Conservation (phyloP, 139 green algal genomes). For the Monoraphidium neglectum region DNA sequence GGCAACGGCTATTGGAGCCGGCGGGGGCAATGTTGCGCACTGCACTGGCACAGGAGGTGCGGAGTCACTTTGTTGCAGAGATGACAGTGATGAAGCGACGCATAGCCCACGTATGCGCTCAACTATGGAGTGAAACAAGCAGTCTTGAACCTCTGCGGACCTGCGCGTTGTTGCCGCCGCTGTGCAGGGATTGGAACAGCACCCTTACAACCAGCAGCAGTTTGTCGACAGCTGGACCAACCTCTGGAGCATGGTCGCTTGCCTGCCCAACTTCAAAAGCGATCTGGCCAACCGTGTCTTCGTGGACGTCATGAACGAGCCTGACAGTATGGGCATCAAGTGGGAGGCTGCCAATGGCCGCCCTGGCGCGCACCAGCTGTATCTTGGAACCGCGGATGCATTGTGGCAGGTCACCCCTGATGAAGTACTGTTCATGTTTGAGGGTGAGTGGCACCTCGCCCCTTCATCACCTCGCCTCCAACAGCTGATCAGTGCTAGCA, state of each 20-base stretch:
- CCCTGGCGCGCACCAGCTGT: conserved; percentile 28
- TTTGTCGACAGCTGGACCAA: conserved; percentile 25
- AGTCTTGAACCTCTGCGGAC: no score
- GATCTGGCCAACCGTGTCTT: conserved; percentile 25
- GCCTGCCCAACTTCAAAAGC: conserved; percentile 29
- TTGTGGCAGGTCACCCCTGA: conserved; percentile 22
- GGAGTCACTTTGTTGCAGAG: no score
- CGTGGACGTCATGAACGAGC: conserved; percentile 39
- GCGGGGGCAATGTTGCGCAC: no score
- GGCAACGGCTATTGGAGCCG: no score
- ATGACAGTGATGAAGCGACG: no score
- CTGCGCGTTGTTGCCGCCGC: no score
- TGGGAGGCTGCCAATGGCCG: conserved; percentile 11
- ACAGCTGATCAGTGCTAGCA: neutral
- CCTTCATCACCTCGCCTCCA: neutral
- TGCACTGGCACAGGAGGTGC: no score
- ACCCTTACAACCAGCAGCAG: conserved; percentile 12
- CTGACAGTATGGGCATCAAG: conserved; percentile 25
- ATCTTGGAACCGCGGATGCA: conserved; percentile 23
- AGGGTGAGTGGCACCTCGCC: conserved; percentile 5
- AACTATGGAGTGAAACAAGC: no score
- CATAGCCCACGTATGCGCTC: no score
- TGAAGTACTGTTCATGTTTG: conserved; percentile 31
- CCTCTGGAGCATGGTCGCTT: conserved; percentile 27
- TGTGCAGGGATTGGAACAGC: conserved; percentile 25